These are phyloP conservation scores for Candida tammaniensis DNA, from an alignment of 805 yeast genomes.

Conservation along the genomic window DNA sequence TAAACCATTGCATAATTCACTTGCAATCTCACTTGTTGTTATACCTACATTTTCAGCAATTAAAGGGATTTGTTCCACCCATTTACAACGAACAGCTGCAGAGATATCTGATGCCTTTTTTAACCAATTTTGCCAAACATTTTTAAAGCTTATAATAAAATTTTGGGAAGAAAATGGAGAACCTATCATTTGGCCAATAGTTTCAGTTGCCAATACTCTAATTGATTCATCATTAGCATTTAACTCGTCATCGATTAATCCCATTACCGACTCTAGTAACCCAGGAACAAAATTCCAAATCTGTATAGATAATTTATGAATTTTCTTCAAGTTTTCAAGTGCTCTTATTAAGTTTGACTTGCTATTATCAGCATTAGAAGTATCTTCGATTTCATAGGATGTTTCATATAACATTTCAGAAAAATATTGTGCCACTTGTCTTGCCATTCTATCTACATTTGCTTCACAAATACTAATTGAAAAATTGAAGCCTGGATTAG, in stretches of 20 bases:
- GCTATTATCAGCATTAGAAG: slow-evolving; percentile 15
- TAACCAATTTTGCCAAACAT: slow-evolving; percentile 69
- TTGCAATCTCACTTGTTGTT: slow-evolving; percentile 44
- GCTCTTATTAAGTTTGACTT: slow-evolving; percentile 10
- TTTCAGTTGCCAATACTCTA: slow-evolving; percentile 66
- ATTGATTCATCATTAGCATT: slow-evolving; percentile 65
- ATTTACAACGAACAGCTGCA: slow-evolving; percentile 58
- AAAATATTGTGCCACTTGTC: slow-evolving; percentile 74
- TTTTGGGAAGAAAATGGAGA: slow-evolving; percentile 16
- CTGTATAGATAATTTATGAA: slow-evolving; percentile 61
- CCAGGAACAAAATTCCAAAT: slow-evolving; percentile 82
- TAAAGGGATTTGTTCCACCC: slow-evolving; percentile 60
- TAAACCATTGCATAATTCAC: slow-evolving; percentile 45
- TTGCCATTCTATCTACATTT: slow-evolving; percentile 69
- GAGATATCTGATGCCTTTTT: slow-evolving; percentile 71
- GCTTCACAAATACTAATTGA: slow-evolving; percentile 66
- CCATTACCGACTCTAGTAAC: slow-evolving; percentile 67
- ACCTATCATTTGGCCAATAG: slow-evolving; percentile 64
- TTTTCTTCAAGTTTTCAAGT: slow-evolving; percentile 49
- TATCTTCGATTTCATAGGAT: slow-evolving; percentile 21
- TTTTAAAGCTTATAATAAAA: slow-evolving; percentile 55
- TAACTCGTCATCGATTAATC: slow-evolving; percentile 75
- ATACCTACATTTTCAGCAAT: slow-evolving; percentile 38
- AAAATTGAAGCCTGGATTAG: slow-evolving; percentile 62
- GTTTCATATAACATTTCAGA: slow-evolving; percentile 69